Evolutionary conservation across 2,329 filamentous ascomycete genomes (phyloP), one percentile per base, ranked within the genome.

Genomic region (Colletotrichum gigasporum): DNA sequence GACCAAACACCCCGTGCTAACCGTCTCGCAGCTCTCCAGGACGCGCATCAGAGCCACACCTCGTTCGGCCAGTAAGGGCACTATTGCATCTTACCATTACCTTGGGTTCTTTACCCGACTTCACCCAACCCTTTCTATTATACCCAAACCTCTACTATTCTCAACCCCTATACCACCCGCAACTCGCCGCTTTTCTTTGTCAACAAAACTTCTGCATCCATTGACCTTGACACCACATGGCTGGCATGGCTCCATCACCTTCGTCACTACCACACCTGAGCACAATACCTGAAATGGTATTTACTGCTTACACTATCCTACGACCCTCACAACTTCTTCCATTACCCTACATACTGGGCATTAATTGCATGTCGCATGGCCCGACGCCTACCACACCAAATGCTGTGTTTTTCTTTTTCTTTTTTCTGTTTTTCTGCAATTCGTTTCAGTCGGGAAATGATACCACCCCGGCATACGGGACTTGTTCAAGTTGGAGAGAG

Each of bases 1-100:
- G 8, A 12, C 26, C 16, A 24, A 4, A 32, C 2, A 8, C 5
- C 5, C 4, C 4, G n/a, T 51, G 61, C 76, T 79, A 65, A 79
- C 69, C 7, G 10, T 5, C n/a, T 18, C 10, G 9, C 44, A 83
- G 80, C 75, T 69, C 79, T 83, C 14, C 76, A 78, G 73, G 78
- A 81, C 52, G 79, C 79, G 16, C 77, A 80, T 58, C 72, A 75
- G 57, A 73, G 55, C 52, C 77, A 80, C 63, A 71, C 66, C 11
- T 71, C 72, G 6, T 73, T 72, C 37, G 69, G 73, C 52, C 74
- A 75, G 57, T 78, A 71, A 71, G 16, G 10, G 8, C 22, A 32
- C 14, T 10, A 7, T 12, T 37, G 34, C 16, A 20, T 14, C 16
- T 44, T 5, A 41, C 22, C 28, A 18, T 58, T 3, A 30, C 50